Evolutionary conservation across 345 rosid species (phyloP), one percentile per base, ranked within the genome.

Genomic region (Rhodamnia rubescens): DNA sequence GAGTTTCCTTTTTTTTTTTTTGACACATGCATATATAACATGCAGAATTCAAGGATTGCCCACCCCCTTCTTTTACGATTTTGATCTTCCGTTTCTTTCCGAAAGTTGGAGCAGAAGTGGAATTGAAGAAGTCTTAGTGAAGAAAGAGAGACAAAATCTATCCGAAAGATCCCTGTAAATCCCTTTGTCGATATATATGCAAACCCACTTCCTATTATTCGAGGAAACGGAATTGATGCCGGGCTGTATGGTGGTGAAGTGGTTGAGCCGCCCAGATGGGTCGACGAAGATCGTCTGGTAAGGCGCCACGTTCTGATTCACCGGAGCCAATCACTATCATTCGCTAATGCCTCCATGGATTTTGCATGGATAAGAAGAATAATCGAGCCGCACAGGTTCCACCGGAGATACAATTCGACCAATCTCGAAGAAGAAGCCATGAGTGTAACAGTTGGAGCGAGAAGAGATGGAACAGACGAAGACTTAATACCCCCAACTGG

Each of bases 221-320:
- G 12, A 42, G 32, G 98, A 96, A 26, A 96, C 85, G 0, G 86
- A 89, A 89, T 95, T 89, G 2, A 95, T 93, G 36, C 98, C 95
- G 5, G 93, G 83, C 83, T 95, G 98, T 69, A 94, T 84, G 12
- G 85, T 93, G 32, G 93, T 83, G 85, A 93, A 94, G 83, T 91
- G 86, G 29, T 93, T 96, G 1, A 18, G 11, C 86, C 61, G 57
- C 7, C 94, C 95, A 0, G 92, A 88, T 42, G 89, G 87, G 85
- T 93, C 93, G 29, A 96, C 96, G 14, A 85, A 74, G 29, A 87
- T 80, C 21, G 57, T 56, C 16, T 5, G 24, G 3, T 42, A 11
- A 50, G 85, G 47, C 55, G 21, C 24, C 24, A 36, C 7, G 24
- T 69, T 18, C 78, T 18, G 1, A 69, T 69, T 12, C 2, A 3